phyloP scores from a whole-genome alignment of 208 protist genomes.

The Leishmania tarentolae region DNA sequence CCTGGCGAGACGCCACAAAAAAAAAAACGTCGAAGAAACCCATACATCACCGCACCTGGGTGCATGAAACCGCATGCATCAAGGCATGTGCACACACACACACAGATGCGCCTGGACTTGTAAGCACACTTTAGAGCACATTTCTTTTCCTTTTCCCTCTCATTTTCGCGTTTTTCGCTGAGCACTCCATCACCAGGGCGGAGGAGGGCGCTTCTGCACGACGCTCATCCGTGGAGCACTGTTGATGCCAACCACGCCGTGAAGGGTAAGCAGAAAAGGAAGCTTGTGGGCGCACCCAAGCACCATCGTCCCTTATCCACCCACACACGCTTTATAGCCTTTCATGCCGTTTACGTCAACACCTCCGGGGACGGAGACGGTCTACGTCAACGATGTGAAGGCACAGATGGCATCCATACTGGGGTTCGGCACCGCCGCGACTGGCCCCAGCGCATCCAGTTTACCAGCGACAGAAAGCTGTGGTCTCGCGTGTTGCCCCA shows the following conservation, averaged over 20 bases:
- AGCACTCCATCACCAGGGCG: not conserved
- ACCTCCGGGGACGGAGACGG: not conserved
- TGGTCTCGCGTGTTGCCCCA: not conserved
- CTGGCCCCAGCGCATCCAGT: not conserved
- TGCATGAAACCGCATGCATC: too few relatives aligned
- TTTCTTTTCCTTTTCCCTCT: not conserved
- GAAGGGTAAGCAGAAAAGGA: not conserved
- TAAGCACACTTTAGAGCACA: not conserved
- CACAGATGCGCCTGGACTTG: not conserved
- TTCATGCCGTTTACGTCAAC: not conserved
- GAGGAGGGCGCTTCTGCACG: not conserved
- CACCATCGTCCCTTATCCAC: not conserved
- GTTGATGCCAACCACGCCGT: not conserved
- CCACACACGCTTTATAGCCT: not conserved
- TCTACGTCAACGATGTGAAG: conserved; percentile 3
- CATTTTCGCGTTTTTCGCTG: not conserved
- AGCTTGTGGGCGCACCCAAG: not conserved
- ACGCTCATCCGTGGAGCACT: not conserved
- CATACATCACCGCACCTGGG: not conserved
- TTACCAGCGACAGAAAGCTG: not conserved
- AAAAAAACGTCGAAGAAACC: not conserved
- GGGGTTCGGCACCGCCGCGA: not conserved
- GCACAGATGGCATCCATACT: conserved; percentile 1
- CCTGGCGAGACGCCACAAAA: not conserved
- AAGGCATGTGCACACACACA: not conserved